A percentile compares a stretch with the other conserved stretches of the same genome.
These are phyloP conservation scores for Pythium coloratum DNA, from an alignment of 352 stramenopile genomes.

Conservation along the genomic window DNA sequence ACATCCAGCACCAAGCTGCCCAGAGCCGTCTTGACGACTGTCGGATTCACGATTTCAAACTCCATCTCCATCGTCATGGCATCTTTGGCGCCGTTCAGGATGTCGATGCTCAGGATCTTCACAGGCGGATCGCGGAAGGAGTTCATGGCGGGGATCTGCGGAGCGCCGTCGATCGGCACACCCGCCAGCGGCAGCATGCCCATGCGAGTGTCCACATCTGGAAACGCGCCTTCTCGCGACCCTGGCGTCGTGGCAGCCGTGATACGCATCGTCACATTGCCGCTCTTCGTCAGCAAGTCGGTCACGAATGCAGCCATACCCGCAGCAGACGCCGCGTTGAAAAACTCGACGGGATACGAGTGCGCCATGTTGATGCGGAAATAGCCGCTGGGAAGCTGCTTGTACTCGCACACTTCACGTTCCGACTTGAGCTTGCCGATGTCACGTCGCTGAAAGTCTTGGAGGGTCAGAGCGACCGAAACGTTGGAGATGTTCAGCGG, in stretches of 20 bases:
- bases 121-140: constrained; percentile 67
- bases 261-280: constrained; percentile 61
- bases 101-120: constrained; percentile 63
- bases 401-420: constrained; percentile 63
- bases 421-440: constrained; percentile 57
- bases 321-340: constrained; percentile 31
- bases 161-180: constrained; percentile 58
- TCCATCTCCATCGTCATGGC: constrained; percentile 68
- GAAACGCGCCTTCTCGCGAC: constrained; percentile 40
- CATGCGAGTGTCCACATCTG: constrained; percentile 71
- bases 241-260: constrained; percentile 25
- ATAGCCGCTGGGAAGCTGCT: constrained; percentile 47
- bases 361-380: constrained; percentile 77
- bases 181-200: constrained; percentile 60
- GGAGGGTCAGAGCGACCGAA: constrained; percentile 55
- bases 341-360: constrained; percentile 66
- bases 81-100: constrained; percentile 41
- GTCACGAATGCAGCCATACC: constrained; percentile 63
- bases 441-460: constrained; percentile 32
- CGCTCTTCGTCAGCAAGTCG: constrained; percentile 56
- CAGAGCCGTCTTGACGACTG: constrained; percentile 60
- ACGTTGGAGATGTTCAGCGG: constrained; percentile 65
- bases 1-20: constrained; percentile 58
- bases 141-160: constrained; percentile 65
- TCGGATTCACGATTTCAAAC: constrained; percentile 73